These are phyloP conservation scores for Skeletonema marinoi DNA, from an alignment of 108 stramenopile genomes.

Conservation along the genomic window DNA sequence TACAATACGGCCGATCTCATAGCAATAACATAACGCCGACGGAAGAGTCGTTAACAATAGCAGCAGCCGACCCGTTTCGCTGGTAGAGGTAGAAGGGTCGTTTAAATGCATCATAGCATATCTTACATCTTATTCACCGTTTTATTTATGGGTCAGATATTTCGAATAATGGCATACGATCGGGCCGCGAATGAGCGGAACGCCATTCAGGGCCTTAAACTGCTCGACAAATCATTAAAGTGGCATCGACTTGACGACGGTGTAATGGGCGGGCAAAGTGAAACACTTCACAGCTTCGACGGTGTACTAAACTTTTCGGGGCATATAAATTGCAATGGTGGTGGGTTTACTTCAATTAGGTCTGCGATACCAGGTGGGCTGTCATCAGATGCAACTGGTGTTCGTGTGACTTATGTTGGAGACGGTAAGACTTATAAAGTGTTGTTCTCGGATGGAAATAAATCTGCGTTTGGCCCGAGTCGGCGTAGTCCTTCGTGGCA, in stretches of 20 bases:
- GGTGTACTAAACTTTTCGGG: slow-evolving; percentile 60
- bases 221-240: slow-evolving; percentile 36
- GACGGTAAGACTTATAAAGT: slow-evolving; percentile 84
- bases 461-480: slow-evolving; percentile 51
- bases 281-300: slow-evolving; percentile 41
- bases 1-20: too few species aligned
- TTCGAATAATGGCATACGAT: slow-evolving; percentile 65
- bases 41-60: too few species aligned
- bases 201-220: slow-evolving; percentile 47
- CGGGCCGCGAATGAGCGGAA: slow-evolving; percentile 54
- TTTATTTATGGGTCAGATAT: slow-evolving; percentile 55
- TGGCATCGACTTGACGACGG: slow-evolving; percentile 79
- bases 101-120: background rate
- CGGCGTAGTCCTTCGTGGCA: slow-evolving; percentile 66
- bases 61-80: too few species aligned
- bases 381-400: slow-evolving; percentile 32
- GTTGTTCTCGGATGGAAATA: slow-evolving; percentile 58
- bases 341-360: slow-evolving; percentile 75
- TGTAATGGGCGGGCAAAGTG: slow-evolving; percentile 76
- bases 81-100: too few species aligned
- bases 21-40: too few species aligned
- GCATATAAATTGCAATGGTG: slow-evolving; percentile 73
- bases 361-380: slow-evolving; percentile 42
- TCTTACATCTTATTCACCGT: background rate
- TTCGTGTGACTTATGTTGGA: slow-evolving; percentile 48